phyloP scores from a whole-genome alignment of 129 eudicot genomes.

The Lactuca sativa region DNA sequence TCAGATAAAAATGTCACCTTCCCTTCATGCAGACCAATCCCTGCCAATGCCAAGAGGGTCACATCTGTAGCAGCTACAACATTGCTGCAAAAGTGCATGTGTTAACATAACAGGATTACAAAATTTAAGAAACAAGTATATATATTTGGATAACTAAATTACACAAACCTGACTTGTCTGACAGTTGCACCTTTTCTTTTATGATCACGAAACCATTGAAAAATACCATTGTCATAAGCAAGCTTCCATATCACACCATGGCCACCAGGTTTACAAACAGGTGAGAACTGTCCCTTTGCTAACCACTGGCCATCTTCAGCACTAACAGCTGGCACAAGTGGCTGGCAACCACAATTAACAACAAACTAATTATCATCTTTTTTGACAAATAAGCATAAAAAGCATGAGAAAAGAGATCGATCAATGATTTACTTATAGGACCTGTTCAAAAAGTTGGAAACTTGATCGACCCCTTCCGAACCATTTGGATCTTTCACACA shows the following conservation, averaged over 20 bases:
- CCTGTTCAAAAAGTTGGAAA: slow-evolving; percentile 94
- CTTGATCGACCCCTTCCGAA: slow-evolving; percentile 91
- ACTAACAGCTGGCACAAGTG: slow-evolving; percentile 94
- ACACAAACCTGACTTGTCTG: slow-evolving; percentile 85
- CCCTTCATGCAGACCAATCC: slow-evolving; percentile 79
- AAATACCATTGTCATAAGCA: slow-evolving; percentile 89
- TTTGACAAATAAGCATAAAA: not conserved
- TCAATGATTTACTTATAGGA: slow-evolving; percentile 27
- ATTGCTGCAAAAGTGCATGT: slow-evolving; percentile 67
- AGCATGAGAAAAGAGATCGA: slow-evolving; percentile 13
- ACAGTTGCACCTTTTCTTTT: slow-evolving; percentile 95
- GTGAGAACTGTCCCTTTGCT: slow-evolving; percentile 63
- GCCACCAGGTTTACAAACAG: slow-evolving; percentile 99
- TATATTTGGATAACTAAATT: slow-evolving; percentile 7
- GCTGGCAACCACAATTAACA: slow-evolving; percentile 56
- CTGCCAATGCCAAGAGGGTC: slow-evolving; percentile 93
- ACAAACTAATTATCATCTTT: slow-evolving; percentile 20
- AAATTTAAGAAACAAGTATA: slow-evolving; percentile 15
- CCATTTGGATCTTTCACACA: slow-evolving; percentile 85
- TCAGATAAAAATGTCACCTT: slow-evolving; percentile 50
- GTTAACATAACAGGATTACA: slow-evolving; percentile 24
- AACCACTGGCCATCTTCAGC: slow-evolving; percentile 97
- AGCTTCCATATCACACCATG: slow-evolving; percentile 99
- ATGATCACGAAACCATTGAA: slow-evolving; percentile 78
- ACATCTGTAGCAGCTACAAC: slow-evolving; percentile 98